Evolutionary conservation across 305 asterid species (phyloP).

Genomic region (Plantago coronopus): DNA sequence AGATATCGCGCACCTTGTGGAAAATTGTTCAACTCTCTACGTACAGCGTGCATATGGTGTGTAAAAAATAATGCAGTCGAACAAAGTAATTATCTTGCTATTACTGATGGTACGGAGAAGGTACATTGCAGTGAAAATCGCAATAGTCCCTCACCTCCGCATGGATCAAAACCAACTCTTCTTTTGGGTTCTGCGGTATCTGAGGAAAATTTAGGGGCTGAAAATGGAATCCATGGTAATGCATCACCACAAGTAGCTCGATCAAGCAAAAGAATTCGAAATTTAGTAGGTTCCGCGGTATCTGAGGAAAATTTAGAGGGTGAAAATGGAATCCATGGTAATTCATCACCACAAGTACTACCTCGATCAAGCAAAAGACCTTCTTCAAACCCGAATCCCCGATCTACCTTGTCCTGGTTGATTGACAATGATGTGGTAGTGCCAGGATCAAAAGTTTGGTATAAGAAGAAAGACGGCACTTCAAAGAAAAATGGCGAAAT

Average conservation of each 20-base stretch:
- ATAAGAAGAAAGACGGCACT: conserved; percentile 34
- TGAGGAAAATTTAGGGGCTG: no score
- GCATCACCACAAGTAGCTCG: conserved; percentile 33
- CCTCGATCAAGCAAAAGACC: conserved; percentile 50
- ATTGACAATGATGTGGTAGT: conserved; percentile 62
- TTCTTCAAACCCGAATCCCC: conserved; percentile 52
- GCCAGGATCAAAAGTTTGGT: conserved; percentile 62
- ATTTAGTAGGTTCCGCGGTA: no score
- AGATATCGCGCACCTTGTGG: conserved; percentile 54
- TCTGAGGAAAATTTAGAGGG: no score
- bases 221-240: conserved; percentile 27
- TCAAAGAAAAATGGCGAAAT: conserved; percentile 54
- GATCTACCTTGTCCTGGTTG: conserved; percentile 65
- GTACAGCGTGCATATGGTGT: conserved; percentile 47
- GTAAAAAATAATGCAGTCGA: conserved; percentile 20
- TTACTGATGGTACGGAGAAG: conserved; percentile 14
- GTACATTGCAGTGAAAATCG: not conserved
- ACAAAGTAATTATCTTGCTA: conserved; percentile 12
- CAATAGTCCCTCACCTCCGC: not conserved
- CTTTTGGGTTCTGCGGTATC: no score
- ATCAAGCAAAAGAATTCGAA: conserved; percentile 36
- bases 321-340: conserved; percentile 28
- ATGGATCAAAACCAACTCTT: no score
- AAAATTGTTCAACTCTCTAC: conserved; percentile 42
- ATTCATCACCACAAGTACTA: conserved; percentile 30